Evolutionary conservation across 768 basidiomycete species (phyloP).

Genomic region (Boletus vinaceobasis): DNA sequence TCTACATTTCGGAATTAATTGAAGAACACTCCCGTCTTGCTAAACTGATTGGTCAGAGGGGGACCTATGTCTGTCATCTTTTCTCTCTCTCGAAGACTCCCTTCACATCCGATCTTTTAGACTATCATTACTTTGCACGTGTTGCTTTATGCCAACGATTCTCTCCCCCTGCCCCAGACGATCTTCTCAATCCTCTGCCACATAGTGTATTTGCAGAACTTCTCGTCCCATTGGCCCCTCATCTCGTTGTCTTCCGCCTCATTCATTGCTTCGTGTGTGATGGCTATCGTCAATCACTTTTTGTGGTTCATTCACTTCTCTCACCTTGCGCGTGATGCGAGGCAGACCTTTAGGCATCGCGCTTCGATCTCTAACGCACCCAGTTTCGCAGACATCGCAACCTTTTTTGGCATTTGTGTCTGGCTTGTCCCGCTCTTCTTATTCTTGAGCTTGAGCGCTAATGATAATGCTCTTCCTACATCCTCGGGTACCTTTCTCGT

Average conservation of each 20-base stretch:
- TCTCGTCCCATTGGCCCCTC: conserved; percentile 84
- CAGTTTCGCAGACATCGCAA: conserved; percentile 71
- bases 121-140: conserved; percentile 74
- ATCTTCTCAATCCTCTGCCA: conserved; percentile 83
- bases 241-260: conserved; percentile 84
- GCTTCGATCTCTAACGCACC: conserved; percentile 32
- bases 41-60: conserved; percentile 77
- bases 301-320: conserved; percentile 97
- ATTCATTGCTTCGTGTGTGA: conserved; percentile 80
- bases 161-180: conserved; percentile 71
- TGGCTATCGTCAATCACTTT: conserved; percentile 91
- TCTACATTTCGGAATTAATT: conserved; percentile 93
- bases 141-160: conserved; percentile 74
- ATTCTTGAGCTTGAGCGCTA: conserved; percentile 93
- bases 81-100: not conserved
- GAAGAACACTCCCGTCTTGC: conserved; percentile 87
- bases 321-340: conserved; percentile 58
- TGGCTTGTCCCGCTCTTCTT: conserved; percentile 90
- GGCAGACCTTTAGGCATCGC: conserved; percentile 48
- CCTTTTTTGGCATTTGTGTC: conserved; percentile 82
- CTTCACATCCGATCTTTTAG: conserved; percentile 39
- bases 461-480: conserved; percentile 90
- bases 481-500: conserved; percentile 43
- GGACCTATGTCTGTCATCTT: conserved; percentile 74
- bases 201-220: conserved; percentile 88